A percentile compares a stretch with the other conserved stretches of the same genome.
Conservation (phyloP, 2,329 filamentous ascomycete genomes). For the Nemania sp. region DNA sequence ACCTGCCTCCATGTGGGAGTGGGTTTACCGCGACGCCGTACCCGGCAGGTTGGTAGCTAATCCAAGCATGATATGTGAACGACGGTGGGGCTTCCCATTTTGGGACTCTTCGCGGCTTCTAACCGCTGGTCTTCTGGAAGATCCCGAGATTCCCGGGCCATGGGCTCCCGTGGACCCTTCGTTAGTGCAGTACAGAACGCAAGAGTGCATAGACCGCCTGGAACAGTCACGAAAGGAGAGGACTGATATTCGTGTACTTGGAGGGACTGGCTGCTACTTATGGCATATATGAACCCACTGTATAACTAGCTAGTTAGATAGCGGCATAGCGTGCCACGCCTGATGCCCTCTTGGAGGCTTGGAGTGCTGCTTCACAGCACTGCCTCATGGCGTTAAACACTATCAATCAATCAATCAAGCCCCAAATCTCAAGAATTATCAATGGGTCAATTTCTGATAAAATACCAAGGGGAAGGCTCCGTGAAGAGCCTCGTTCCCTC, state of each 20-base stretch:
- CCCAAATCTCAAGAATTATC: too few species aligned
- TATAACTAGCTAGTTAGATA: too few species aligned
- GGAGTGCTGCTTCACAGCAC: too few species aligned
- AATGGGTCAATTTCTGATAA: neutral
- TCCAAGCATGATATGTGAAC: neutral
- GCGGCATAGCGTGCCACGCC: too few species aligned
- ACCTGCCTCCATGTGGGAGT: constrained; percentile 27
- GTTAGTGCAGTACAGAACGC: neutral
- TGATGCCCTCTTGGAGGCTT: too few species aligned
- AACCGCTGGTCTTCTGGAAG: constrained; percentile 4
- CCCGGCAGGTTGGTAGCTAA: constrained; percentile 1
- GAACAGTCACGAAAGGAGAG: neutral
- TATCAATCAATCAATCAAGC: too few species aligned
- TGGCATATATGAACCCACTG: neutral
- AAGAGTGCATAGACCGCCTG: neutral
- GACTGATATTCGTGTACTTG: neutral
- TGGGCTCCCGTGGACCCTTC: neutral
- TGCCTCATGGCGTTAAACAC: too few species aligned
- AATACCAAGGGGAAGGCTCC: neutral
- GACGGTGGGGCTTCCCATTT: constrained; percentile 22
- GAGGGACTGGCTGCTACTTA: neutral
- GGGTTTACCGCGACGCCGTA: constrained; percentile 9
- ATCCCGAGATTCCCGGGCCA: constrained; percentile 1
- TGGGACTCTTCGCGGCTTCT: constrained; percentile 15
- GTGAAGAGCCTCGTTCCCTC: neutral